Conservation (phyloP, 306 rosid genomes). For the Glycine latifolia region DNA sequence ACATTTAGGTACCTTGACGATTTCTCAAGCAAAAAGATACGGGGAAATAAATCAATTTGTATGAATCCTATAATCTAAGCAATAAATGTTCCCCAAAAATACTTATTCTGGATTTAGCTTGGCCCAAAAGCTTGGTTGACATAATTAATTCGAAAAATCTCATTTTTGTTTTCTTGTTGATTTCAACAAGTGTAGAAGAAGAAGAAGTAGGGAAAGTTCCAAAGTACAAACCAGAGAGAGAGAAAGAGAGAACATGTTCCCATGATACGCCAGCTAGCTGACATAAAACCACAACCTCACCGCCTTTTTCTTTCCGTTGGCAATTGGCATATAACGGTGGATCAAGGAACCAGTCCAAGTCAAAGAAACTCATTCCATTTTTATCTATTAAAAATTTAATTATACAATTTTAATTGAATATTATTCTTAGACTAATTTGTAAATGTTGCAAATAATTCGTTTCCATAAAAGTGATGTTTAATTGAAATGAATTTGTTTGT, state of each 20-base stretch:
- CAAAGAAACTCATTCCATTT: constrained; percentile 14
- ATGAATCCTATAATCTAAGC: background rate
- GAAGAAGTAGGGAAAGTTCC: constrained; percentile 38
- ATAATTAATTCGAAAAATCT: background rate
- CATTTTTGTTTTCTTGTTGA: background rate
- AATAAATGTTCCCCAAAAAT: background rate
- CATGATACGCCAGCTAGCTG: constrained; percentile 35
- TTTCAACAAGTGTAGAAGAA: constrained; percentile 26
- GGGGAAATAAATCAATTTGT: background rate
- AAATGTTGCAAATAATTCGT: too few relatives aligned
- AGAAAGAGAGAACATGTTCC: constrained; percentile 34
- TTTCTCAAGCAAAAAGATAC: background rate
- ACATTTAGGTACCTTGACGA: background rate
- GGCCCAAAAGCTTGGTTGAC: background rate
- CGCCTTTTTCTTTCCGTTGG: constrained; percentile 33
- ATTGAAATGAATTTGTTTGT: too few relatives aligned
- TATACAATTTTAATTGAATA: too few relatives aligned
- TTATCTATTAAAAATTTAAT: too few relatives aligned
- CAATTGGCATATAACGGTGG: constrained; percentile 31
- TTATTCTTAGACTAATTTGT: too few relatives aligned
- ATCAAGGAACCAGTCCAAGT: background rate
- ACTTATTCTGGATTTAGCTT: background rate
- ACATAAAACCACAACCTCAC: constrained; percentile 39
- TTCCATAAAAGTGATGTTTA: too few relatives aligned
- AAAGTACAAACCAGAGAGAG: background rate